These are phyloP conservation scores for Miscanthus lutarioriparius DNA, from an alignment of 176 grass and related monocot genomes.

Conservation along the genomic window DNA sequence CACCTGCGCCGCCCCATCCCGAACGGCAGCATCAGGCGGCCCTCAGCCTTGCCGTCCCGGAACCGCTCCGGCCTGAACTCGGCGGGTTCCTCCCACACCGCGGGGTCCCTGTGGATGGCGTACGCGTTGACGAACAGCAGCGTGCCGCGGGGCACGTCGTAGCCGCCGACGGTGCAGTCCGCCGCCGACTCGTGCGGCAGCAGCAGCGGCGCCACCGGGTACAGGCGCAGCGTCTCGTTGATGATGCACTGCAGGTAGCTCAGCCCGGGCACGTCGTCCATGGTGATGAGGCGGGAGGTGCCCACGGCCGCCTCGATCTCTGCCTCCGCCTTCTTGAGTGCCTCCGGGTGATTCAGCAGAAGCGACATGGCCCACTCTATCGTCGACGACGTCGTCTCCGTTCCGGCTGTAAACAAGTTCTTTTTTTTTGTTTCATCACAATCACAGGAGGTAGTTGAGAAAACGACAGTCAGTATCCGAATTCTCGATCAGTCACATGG, in stretches of 20 bases:
- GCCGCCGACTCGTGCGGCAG: neutral
- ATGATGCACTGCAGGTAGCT: neutral
- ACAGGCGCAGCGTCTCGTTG: neutral
- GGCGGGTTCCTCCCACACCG: neutral
- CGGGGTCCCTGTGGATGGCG: neutral
- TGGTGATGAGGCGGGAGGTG: neutral
- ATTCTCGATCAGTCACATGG: neutral
- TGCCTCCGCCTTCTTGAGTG: neutral
- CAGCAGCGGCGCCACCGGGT: neutral
- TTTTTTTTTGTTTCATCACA: neutral
- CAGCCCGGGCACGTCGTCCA: neutral
- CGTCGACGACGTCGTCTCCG: neutral
- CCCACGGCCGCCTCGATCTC: neutral
- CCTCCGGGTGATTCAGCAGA: neutral
- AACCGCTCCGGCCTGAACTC: conserved; percentile 61
- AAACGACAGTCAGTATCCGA: neutral
- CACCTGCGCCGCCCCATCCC: conserved; percentile 1
- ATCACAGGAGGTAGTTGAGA: neutral
- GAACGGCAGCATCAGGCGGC: neutral
- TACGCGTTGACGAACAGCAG: neutral
- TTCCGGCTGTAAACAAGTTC: neutral
- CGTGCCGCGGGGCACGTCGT: neutral
- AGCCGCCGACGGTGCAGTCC: neutral
- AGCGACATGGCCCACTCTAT: neutral
- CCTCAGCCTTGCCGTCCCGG: neutral